Percentiles rank a stretch among this genome's conserved stretches.
Conservation (phyloP, 108 stramenopile species). For the Aurantiochytrium sp. region DNA sequence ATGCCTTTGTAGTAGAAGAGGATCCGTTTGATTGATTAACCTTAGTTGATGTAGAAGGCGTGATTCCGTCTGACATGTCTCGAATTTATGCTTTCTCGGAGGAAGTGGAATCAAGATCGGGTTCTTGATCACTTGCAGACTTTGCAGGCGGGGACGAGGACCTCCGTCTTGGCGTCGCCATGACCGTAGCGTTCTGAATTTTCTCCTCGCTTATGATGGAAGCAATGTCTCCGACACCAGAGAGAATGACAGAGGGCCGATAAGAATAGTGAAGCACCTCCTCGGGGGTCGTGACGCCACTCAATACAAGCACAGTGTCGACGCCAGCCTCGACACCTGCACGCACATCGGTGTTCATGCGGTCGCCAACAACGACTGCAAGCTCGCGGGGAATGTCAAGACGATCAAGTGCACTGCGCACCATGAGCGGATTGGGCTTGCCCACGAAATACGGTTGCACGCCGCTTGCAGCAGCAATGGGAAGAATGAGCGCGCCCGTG, state of each 20-base stretch:
- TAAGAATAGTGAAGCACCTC: not conserved
- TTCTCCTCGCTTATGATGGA: not conserved
- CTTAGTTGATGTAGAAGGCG: too few species aligned
- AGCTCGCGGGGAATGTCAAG: not conserved
- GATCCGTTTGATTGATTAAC: too few species aligned
- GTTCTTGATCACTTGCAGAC: too few species aligned
- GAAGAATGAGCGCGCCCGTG: not conserved
- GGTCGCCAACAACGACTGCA: not conserved
- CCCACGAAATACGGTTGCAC: not conserved
- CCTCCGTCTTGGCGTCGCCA: too few species aligned
- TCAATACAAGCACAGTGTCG: not conserved
- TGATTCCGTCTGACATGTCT: too few species aligned
- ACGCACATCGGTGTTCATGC: not conserved
- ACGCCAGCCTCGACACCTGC: not conserved
- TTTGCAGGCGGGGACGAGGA: too few species aligned
- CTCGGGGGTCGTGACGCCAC: not conserved
- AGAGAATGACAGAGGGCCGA: not conserved
- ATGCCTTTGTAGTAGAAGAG: too few species aligned
- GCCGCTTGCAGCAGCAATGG: not conserved
- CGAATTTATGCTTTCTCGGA: too few species aligned
- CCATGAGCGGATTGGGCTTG: constrained; percentile 7
- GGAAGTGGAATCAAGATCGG: too few species aligned
- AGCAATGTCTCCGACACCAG: constrained; percentile 13
- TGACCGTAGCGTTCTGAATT: too few species aligned
- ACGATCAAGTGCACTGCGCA: not conserved